Percentiles rank a stretch among this genome's conserved stretches.
phyloP scores from a whole-genome alignment of 257 asterid species.

The Solanum pimpinellifolium region DNA sequence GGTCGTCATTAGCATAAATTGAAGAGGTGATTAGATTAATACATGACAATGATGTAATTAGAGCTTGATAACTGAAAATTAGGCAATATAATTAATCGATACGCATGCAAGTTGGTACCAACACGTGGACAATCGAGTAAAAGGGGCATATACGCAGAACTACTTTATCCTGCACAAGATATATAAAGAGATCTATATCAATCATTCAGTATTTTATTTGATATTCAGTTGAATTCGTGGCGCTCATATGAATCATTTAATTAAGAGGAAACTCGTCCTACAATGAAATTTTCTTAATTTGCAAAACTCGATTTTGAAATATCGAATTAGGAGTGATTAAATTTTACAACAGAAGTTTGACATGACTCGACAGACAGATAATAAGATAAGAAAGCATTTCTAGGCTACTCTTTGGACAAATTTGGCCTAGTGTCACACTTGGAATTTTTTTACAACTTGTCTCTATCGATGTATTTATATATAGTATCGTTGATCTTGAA shows the following conservation, averaged over 20 bases:
- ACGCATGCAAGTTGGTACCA: slow-evolving; percentile 2
- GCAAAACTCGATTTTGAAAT: not conserved
- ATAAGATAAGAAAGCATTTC: not conserved
- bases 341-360: not conserved
- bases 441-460: not conserved
- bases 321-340: not conserved
- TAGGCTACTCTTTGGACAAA: not conserved
- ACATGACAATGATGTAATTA: slow-evolving; percentile 20
- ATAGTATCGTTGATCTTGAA: not conserved
- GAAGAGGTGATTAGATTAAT: slow-evolving; percentile 3
- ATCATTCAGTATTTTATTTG: not conserved
- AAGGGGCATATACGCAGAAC: not conserved
- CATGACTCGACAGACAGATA: not conserved
- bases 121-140: not conserved
- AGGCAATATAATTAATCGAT: slow-evolving; percentile 39
- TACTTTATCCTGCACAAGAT: not conserved
- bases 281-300: not conserved
- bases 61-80: slow-evolving; percentile 22
- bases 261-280: not conserved
- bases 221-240: not conserved
- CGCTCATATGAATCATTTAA: not conserved
- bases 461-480: not conserved
- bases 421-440: not conserved
- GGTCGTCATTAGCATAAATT: not conserved
- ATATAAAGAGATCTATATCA: not conserved